phyloP scores from a whole-genome alignment of 352 stramenopile genomes.

The Pythium sp. region DNA sequence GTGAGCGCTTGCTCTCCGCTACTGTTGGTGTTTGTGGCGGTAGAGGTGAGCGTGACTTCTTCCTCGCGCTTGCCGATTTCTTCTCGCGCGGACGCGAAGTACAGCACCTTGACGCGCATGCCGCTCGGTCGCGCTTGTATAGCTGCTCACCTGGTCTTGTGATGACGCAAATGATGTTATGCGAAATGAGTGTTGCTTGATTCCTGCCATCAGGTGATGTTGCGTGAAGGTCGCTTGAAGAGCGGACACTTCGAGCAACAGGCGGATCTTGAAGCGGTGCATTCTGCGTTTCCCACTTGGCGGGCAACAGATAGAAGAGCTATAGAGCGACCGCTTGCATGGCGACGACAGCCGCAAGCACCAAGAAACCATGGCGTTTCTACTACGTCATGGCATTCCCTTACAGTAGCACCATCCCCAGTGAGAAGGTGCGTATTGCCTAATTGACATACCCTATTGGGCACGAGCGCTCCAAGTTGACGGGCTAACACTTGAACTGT shows the following conservation, averaged over 20 bases:
- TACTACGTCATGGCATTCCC: slow-evolving; percentile 66
- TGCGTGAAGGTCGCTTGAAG: slow-evolving; percentile 23
- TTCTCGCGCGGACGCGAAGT: slow-evolving; percentile 78
- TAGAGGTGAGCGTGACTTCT: slow-evolving; percentile 27
- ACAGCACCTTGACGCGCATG: slow-evolving; percentile 73
- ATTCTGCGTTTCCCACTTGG: background rate
- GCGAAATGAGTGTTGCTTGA: background rate
- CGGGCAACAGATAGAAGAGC: slow-evolving; percentile 10
- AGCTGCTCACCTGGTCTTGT: background rate
- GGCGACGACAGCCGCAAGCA: slow-evolving; percentile 3
- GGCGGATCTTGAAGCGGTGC: slow-evolving; percentile 37
- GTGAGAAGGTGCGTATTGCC: slow-evolving; percentile 38
- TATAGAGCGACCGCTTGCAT: slow-evolving; percentile 12
- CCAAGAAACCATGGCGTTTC: slow-evolving; percentile 67
- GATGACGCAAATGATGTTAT: background rate
- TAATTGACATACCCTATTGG: background rate
- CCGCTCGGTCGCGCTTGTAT: background rate
- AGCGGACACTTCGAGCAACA: slow-evolving; percentile 6
- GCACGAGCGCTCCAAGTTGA: background rate
- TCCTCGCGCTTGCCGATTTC: slow-evolving; percentile 72
- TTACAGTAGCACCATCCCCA: slow-evolving; percentile 26
- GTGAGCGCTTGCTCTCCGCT: slow-evolving; percentile 17
- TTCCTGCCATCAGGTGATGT: slow-evolving; percentile 12
- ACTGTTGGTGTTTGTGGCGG: background rate
- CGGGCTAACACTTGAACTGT: background rate